Conservation (phyloP, 176 grass and related monocot species). For the Lolium perenne region DNA sequence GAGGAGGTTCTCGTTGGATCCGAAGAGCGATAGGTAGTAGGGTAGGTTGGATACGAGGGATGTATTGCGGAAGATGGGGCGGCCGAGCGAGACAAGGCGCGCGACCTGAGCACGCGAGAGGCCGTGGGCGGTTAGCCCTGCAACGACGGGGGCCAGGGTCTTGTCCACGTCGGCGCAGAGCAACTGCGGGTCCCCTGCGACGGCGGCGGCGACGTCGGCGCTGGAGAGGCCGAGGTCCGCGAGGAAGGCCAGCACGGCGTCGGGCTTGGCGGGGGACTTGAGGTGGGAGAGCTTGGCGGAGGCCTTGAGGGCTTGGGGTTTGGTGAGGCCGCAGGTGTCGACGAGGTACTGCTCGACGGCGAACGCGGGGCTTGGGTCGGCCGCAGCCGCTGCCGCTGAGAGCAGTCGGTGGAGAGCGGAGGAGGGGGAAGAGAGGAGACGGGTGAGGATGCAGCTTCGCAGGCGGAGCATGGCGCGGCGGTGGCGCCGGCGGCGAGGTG, state of each 20-base stretch:
- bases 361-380: background rate
- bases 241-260: conserved; percentile 48
- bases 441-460: too few relatives aligned
- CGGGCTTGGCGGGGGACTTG: conserved; percentile 33
- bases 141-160: background rate
- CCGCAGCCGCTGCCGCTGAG: background rate
- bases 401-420: background rate
- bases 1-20: background rate
- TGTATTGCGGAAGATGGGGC: background rate
- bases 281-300: background rate
- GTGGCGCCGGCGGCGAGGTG: too few relatives aligned
- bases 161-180: background rate
- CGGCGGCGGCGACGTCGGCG: background rate
- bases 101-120: background rate
- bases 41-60: background rate
- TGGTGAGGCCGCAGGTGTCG: background rate
- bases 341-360: background rate
- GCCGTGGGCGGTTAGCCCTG: background rate
- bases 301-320: too few relatives aligned
- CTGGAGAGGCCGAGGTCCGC: background rate
- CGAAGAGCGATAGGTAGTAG: background rate
- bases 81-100: background rate
- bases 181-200: background rate
- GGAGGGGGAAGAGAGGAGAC: background rate
- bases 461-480: too few relatives aligned